A percentile compares a stretch with the other conserved stretches of the same genome.
Evolutionary conservation across 305 asterid genomes (phyloP).

Genomic region (Solanum hybrid): DNA sequence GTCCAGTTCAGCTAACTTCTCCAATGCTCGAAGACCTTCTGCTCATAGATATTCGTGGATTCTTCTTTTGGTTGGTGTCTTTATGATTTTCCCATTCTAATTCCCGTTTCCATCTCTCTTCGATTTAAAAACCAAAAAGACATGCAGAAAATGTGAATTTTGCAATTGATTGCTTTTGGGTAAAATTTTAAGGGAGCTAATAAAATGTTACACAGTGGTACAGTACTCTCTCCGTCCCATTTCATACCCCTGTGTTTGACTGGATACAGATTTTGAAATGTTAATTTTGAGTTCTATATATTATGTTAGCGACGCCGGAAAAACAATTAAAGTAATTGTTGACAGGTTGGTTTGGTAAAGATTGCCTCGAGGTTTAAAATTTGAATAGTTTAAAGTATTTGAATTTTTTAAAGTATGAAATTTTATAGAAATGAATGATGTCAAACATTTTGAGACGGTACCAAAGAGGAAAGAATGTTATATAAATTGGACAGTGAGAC

Average conservation of each 20-base stretch:
- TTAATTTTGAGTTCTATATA: not conserved
- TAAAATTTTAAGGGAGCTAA: not conserved
- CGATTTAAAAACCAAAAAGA: not conserved
- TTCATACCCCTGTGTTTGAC: not conserved
- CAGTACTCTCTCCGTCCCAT: not conserved
- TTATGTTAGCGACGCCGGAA: not conserved
- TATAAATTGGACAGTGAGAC: not conserved
- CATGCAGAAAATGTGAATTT: not conserved
- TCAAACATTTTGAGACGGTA: not conserved
- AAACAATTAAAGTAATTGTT: not conserved
- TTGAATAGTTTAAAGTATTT: not conserved
- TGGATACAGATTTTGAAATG: not conserved
- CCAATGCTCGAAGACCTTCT: constrained; percentile 21
- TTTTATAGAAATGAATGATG: not conserved
- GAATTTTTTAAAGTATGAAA: not conserved
- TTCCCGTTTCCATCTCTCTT: not conserved
- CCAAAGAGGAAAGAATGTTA: not conserved
- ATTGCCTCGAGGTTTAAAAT: not conserved
- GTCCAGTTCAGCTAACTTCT: constrained; percentile 17
- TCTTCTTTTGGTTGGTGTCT: constrained; percentile 32
- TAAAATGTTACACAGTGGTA: not conserved
- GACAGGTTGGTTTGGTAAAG: not conserved
- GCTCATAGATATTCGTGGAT: constrained; percentile 31
- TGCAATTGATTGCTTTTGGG: not conserved
- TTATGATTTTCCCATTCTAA: not conserved